Evolutionary conservation across 2,329 filamentous ascomycete genomes (phyloP).

Genomic region (Hypoxylon sp.): DNA sequence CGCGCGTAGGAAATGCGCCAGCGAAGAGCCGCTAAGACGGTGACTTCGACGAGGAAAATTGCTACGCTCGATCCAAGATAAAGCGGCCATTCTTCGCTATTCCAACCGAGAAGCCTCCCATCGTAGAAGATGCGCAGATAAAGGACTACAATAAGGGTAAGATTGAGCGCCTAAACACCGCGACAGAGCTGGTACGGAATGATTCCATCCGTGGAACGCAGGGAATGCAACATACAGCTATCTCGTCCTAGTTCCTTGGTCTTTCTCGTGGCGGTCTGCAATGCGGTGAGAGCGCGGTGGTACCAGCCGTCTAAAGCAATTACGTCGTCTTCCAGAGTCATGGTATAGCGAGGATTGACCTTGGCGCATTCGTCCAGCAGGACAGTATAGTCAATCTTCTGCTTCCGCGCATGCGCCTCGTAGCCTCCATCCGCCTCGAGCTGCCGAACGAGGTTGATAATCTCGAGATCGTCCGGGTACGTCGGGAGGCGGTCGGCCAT

Average conservation of each 20-base stretch:
- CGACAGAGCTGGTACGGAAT: neutral
- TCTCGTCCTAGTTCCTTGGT: constrained; percentile 39
- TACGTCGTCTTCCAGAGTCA: constrained; percentile 45
- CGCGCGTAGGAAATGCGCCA: constrained; percentile 28
- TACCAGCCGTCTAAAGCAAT: constrained; percentile 46
- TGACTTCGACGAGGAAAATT: constrained; percentile 26
- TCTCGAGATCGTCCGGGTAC: constrained; percentile 32
- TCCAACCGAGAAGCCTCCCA: constrained; percentile 45
- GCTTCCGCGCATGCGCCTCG: constrained; percentile 39
- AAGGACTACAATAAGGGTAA: constrained; percentile 32
- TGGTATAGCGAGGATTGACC: constrained; percentile 38
- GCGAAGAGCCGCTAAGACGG: constrained; percentile 26
- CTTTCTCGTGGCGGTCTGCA: constrained; percentile 35
- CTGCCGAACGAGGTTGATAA: constrained; percentile 26
- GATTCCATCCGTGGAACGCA: neutral
- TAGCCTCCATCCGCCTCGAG: constrained; percentile 36
- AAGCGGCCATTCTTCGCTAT: constrained; percentile 42
- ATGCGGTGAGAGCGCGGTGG: constrained; percentile 37
- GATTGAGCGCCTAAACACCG: constrained; percentile 7
- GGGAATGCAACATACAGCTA: constrained; percentile 32
- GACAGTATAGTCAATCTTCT: constrained; percentile 42
- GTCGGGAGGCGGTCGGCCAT: constrained; percentile 41
- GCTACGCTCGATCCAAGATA: constrained; percentile 38
- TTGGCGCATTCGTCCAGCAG: constrained; percentile 40
- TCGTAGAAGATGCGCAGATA: constrained; percentile 45